Conservation (phyloP, 2,329 filamentous ascomycete genomes). For the Fusarium clavum region DNA sequence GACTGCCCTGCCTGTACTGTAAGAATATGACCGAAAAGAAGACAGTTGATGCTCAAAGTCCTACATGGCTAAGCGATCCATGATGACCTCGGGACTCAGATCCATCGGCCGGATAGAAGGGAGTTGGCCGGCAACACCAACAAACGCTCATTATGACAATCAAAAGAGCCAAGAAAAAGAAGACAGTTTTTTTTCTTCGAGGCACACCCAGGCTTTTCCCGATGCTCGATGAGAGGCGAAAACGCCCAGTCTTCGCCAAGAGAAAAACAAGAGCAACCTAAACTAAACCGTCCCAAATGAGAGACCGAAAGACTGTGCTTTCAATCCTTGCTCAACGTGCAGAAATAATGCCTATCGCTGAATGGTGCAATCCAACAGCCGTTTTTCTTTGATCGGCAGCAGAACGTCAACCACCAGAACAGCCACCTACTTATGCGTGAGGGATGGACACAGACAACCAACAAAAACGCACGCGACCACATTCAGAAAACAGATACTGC, state of each 20-base stretch:
- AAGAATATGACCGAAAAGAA: neutral
- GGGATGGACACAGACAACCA: neutral
- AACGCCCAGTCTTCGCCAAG: conserved; percentile 37
- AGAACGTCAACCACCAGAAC: neutral
- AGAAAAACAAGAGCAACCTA: conserved; percentile 2
- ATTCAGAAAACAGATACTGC: conserved; percentile 19
- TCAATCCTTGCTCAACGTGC: conserved; percentile 23
- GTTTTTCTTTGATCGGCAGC: conserved; percentile 13
- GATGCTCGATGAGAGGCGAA: conserved; percentile 28
- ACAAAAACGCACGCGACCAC: conserved; percentile 31
- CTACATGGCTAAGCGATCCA: conserved; percentile 2
- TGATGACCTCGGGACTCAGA: conserved; percentile 33
- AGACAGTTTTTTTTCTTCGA: conserved; percentile 3
- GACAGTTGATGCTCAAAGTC: neutral
- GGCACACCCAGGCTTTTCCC: conserved; percentile 20
- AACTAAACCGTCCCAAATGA: conserved; percentile 4
- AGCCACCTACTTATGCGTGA: neutral
- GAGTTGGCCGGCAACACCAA: neutral
- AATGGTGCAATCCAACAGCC: conserved; percentile 8
- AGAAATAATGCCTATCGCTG: neutral
- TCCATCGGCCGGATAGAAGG: conserved; percentile 26
- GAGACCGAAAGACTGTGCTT: conserved; percentile 2
- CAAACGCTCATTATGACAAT: conserved; percentile 20
- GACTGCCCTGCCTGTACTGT: neutral
- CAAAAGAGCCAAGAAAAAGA: conserved; percentile 24